These are phyloP conservation scores for Luzula sylvatica DNA, from an alignment of 176 grass and related monocot species.

Conservation along the genomic window DNA sequence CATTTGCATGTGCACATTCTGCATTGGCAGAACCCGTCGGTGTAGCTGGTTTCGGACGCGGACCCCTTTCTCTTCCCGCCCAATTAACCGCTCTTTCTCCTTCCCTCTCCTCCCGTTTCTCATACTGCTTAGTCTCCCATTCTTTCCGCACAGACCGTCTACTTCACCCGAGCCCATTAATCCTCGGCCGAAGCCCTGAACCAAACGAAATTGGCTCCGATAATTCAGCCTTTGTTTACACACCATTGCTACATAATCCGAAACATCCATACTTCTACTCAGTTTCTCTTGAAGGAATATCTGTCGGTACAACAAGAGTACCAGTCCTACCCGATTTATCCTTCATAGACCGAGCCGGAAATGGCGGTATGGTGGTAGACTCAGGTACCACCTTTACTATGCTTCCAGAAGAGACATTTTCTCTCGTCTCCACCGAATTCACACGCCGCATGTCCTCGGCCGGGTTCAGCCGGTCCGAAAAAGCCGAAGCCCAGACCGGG, in stretches of 20 bases:
- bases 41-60: constrained; percentile 75
- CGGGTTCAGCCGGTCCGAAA: constrained; percentile 37
- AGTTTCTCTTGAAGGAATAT: constrained; percentile 63
- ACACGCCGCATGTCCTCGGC: constrained; percentile 32
- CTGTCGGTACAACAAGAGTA: constrained; percentile 32
- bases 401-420: constrained; percentile 61
- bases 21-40: constrained; percentile 73
- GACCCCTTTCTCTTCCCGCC: constrained; percentile 63
- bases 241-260: constrained; percentile 68
- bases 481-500: constrained; percentile 37
- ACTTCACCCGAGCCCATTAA: constrained; percentile 59
- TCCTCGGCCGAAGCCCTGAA: constrained; percentile 56
- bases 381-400: constrained; percentile 88
- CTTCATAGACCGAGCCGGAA: constrained; percentile 48
- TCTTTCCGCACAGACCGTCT: constrained; percentile 56
- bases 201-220: neutral
- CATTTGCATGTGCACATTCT: constrained; percentile 75
- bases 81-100: constrained; percentile 52
- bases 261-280: constrained; percentile 83
- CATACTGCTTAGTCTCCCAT: constrained; percentile 86
- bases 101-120: constrained; percentile 56
- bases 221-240: constrained; percentile 50
- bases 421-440: constrained; percentile 41
- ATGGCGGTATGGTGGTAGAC: constrained; percentile 90
- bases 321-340: constrained; percentile 25